Evolutionary conservation across 345 rosid genomes (phyloP), one percentile per base, ranked within the genome.

Genomic region (Brassica nigra): DNA sequence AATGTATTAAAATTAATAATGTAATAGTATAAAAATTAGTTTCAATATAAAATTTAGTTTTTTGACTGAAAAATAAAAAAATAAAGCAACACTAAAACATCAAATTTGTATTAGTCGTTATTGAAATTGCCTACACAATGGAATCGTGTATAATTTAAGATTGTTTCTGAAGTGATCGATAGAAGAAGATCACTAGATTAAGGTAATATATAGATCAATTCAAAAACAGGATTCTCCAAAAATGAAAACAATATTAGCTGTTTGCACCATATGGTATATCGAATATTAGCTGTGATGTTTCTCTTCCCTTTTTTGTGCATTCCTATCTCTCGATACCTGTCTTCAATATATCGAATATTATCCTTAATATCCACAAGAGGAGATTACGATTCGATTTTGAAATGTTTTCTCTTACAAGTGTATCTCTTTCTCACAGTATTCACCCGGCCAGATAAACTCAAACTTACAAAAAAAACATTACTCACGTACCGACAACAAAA

Each of bases 201-300:
- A 54, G 39, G 44, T 64, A 23, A 12, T 62, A 27, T 8, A 27
- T 12, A 36, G 36, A 14, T 62, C 57, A 12, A 64, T 71, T 65
- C 28, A 29, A 70, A 54, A 78, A 36, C 33, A 36, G 2, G 11
- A 28, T 27, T 37, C 42, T 62, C 16, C 3, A 23, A 4, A 5
- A 65, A 18, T 5, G 29, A 65, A 47, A 18, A 42, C 28, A 14
- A 67, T 73, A 47, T 61, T 79, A 79, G 82, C 78, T 79, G 82
- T 57, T 73, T 57, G 68, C 52, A 78, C 29, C 70, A 33, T 73
- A 72, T 58, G 68, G 54, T 58, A 57, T 66, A 67, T 58, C 77
- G 52, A 72, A 73, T 67, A 61, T 61, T 79, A 59, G 78, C 78
- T 79, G 82, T 67, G n/a, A 73, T 73, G 69, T 73, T 61, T 63